Evolutionary conservation across 2,329 filamentous ascomycete genomes (phyloP), one percentile per base, ranked within the genome.

Genomic region (Botrytis byssoidea): DNA sequence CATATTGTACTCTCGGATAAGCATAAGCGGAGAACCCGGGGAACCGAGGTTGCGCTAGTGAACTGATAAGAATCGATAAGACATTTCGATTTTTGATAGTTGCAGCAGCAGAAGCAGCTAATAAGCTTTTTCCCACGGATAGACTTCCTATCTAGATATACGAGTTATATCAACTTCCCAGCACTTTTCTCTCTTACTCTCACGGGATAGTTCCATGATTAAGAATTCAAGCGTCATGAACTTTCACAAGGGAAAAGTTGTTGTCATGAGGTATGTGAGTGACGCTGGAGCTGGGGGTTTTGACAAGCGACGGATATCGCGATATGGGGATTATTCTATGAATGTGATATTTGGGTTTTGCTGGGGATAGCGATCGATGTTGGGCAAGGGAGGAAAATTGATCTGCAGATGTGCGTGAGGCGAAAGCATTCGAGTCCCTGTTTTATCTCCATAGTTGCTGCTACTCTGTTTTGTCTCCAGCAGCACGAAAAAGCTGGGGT

Each of bases 11-110:
- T 29, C 65, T 65, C 63, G 63, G 57, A 35, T 22, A 64, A 65
- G 37, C 35, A 29, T 4, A 55, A 40, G 57, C 69, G 59, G 59
- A 51, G 42, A 65, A 61, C 59, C 42, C 40, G 69, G 69, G 69
- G 35, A 51, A 64, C 59, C 69, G 69, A 71, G 69, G 69, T 42
- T 40, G 9, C 25, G 32, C 57, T 29, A 64, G 18, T 22, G 57
- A 18, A 3, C 1, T 18, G 37, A 70, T 46, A 40, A 63, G 42
- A 22, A 37, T 20, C 18, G 48, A 59, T 69, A 51, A 69, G 66
- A 59, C 48, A 57, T 25, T 18, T 57, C 14, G n/a, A 25, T 32
- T 35, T 66, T 61, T 40, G 20, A 60, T 22, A 25, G 9, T 35
- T 37, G 0, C 12, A 40, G 51, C 20, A 16, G 10, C 12, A 37